Evolutionary conservation across 1,284 basidiomycete genomes (phyloP), one percentile per base, ranked within the genome.

Genomic region (Ganoderma lucidum): DNA sequence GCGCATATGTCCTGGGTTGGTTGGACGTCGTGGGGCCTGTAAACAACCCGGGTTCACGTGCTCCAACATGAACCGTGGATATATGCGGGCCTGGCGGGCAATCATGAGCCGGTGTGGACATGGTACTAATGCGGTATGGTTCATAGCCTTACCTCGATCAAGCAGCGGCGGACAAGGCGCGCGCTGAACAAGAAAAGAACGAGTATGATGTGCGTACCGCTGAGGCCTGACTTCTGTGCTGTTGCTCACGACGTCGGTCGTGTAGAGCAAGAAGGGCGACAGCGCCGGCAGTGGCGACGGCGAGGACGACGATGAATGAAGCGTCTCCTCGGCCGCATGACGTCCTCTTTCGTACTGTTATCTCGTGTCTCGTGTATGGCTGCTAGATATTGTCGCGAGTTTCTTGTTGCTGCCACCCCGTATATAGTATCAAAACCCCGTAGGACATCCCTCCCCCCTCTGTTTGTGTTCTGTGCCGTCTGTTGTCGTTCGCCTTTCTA

Each of bases 91-190:
- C 14, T 48, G 8, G 19, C 10, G 19, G 48, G 35, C n/a, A 23
- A 39, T 39, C 9, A 60, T 60, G 19, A 60, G 23, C 39, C 37
- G 39, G 58, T 60, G 58, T 60, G 19, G 58, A 39, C 19, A 28
- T 39, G 35, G 35, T 28, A 60, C 58, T 60, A 42, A 60, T 60
- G 76, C n/a, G 62, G 32, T 64, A 56, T 66, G n/a, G 71, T 30
- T n/a, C 70, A n/a, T 74, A 96, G 95, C 96, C 96, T n/a, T 98
- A 97, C 85, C 78, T 92, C 74, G 93, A 96, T 73, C 91, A 94
- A 83, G 96, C 96, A 71, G 88, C 91, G 63, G 87, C 87, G 70
- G 96, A 98, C 84, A 98, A 97, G 87, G 81, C 85, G 71, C 89
- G 96, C 68, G 93, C 93, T 53, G 95, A 95, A 78, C 84, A 88